These are phyloP conservation scores for Pichia phayaonensis DNA, from an alignment of 805 yeast genomes.

Conservation along the genomic window DNA sequence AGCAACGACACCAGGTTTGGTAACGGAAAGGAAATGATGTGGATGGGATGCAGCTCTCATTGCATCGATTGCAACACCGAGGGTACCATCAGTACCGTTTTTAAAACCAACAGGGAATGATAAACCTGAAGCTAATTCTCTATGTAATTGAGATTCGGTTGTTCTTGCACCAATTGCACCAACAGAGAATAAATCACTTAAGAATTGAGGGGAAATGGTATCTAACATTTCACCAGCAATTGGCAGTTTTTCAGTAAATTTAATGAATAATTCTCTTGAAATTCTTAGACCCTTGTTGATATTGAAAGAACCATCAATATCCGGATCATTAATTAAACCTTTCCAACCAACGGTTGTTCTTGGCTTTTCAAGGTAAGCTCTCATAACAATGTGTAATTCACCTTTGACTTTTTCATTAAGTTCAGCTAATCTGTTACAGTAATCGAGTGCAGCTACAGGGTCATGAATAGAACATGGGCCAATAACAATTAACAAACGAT, in stretches of 20 bases:
- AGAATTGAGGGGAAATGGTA: constrained; percentile 93
- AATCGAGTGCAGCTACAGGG: constrained; percentile 85
- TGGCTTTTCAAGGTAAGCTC: constrained; percentile 97
- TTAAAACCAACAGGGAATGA: constrained; percentile 98
- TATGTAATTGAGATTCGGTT: constrained; percentile 94
- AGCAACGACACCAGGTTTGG: constrained; percentile 94
- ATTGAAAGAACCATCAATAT: constrained; percentile 84
- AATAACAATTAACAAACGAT: constrained; percentile 78
- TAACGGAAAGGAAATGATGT: constrained; percentile 91
- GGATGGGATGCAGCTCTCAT: constrained; percentile 85
- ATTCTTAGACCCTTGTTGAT: constrained; percentile 92
- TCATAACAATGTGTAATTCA: constrained; percentile 84
- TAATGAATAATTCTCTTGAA: constrained; percentile 78
- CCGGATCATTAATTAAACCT: constrained; percentile 96
- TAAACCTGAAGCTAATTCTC: constrained; percentile 93
- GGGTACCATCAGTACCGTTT: constrained; percentile 94
- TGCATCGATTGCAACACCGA: constrained; percentile 94
- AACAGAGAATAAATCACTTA: constrained; percentile 85
- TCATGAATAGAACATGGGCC: constrained; percentile 99
- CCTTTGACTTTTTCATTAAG: constrained; percentile 55
- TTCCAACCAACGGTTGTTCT: constrained; percentile 99
- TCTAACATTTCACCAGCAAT: constrained; percentile 98
- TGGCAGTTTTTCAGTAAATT: constrained; percentile 77
- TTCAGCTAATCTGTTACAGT: constrained; percentile 58
- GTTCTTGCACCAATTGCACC: constrained; percentile 99